Conservation (phyloP, 2,329 filamentous ascomycete species). For the Monascus ruber region DNA sequence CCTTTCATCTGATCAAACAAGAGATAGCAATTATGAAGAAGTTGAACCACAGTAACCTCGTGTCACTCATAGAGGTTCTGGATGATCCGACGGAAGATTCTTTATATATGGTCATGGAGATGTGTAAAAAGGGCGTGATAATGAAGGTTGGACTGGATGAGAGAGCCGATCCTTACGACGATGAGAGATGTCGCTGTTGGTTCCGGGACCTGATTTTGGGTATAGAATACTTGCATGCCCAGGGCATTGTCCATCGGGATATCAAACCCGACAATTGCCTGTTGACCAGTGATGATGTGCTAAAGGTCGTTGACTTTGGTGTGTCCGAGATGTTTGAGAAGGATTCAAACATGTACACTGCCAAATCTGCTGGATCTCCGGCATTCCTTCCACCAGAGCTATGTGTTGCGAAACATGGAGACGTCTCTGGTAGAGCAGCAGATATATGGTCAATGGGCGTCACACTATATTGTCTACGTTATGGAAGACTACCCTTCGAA, state of each 20-base stretch:
- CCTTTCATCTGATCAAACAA: slow-evolving; percentile 79
- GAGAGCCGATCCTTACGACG: slow-evolving; percentile 65
- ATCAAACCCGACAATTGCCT: slow-evolving; percentile 97
- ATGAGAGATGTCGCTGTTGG: slow-evolving; percentile 76
- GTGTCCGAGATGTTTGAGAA: slow-evolving; percentile 98
- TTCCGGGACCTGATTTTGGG: slow-evolving; percentile 90
- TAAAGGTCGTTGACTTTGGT: slow-evolving; percentile 98
- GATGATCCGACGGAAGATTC: slow-evolving; percentile 95
- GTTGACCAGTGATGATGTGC: slow-evolving; percentile 77
- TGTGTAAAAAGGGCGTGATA: slow-evolving; percentile 95
- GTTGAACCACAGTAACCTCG: slow-evolving; percentile 86
- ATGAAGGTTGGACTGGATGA: slow-evolving; percentile 93
- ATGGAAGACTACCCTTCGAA: slow-evolving; percentile 80
- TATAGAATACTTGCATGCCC: slow-evolving; percentile 90
- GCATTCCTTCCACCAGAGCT: slow-evolving; percentile 91
- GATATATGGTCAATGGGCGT: slow-evolving; percentile 99
- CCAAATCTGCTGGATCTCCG: slow-evolving; percentile 87
- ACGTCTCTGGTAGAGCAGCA: slow-evolving; percentile 77
- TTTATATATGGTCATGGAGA: slow-evolving; percentile 96
- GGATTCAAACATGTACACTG: slow-evolving; percentile 72
- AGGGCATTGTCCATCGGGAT: slow-evolving; percentile 89
- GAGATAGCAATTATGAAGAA: slow-evolving; percentile 99
- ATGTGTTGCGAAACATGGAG: slow-evolving; percentile 73
- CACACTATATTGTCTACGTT: slow-evolving; percentile 83
- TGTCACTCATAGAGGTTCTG: slow-evolving; percentile 82